Base-by-base conservation (phyloP, 129 eudicot genomes). In the Flaveria sonorensis region DNA sequence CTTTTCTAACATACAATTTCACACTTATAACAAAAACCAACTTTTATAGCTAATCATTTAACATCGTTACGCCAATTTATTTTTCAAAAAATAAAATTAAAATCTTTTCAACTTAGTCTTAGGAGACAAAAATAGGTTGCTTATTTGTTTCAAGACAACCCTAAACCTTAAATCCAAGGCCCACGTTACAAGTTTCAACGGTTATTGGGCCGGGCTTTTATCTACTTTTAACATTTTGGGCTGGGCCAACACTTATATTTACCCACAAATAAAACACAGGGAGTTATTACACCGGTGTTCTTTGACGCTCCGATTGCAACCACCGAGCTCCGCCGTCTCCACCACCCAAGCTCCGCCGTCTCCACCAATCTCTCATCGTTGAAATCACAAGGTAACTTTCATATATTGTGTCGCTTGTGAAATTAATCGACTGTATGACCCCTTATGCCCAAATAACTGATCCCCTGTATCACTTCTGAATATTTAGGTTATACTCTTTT, bases 231-330 rank as follows among this genome's bases (percentile, higher is more conserved):
- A 12, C 50, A 45, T 45, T 15, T 48, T 65, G 53, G 63, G 30
- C 23, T 51, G 80, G 72, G 69, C 69, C 28, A 61, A 3, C 7
- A 9, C 13, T 2, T 55, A 59, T 3, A 24, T 13, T 60, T 61
- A 24, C 51, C 45, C 55, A 66, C 43, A 36, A 20, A 13, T 16
- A 32, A 36, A 76, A 51, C 3, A 36, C 21, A 30, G 43, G 7
- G 30, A 4, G 36, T 4, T 26, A 9, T 11, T 48, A 14, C 56
- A 63, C 72, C 7, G 78, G 20, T n/a, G 70, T 59, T 30, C 23
- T 4, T 28, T 20, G 64, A 78, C 23, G 40, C 72, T 78, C 77
- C 82, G 72, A 71, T 61, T 16, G 82, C 39, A 71, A 50, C 72
- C 13, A 18, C 82, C 32, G 82, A 52, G 75, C 68, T 69, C 52